Percentiles rank a stretch among this genome's conserved stretches.
These are phyloP conservation scores for Spathaspora girioi DNA, from an alignment of 805 yeast species.

Conservation along the genomic window DNA sequence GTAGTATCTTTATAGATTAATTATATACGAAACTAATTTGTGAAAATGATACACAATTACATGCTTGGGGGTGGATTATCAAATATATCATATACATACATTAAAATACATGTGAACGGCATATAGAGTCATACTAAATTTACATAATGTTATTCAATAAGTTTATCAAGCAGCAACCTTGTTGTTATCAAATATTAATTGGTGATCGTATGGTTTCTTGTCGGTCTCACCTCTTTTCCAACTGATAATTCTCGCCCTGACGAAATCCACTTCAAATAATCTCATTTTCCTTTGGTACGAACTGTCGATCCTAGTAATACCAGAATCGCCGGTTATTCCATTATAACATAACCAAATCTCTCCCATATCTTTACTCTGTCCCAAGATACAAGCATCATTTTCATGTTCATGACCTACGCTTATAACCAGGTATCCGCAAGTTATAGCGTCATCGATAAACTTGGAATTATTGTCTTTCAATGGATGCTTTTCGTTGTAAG, in stretches of 20 bases:
- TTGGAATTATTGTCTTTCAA: slow-evolving; percentile 22
- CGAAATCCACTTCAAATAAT: slow-evolving; percentile 31
- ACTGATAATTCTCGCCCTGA: slow-evolving; percentile 22
- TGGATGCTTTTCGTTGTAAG: slow-evolving; percentile 34
- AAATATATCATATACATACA: too few relatives aligned
- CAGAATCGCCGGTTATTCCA: slow-evolving; percentile 37
- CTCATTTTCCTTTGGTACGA: slow-evolving; percentile 31
- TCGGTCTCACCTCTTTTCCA: slow-evolving; percentile 33
- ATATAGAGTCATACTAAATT: not conserved
- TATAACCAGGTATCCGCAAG: slow-evolving; percentile 33
- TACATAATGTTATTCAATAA: not conserved
- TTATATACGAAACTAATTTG: too few relatives aligned
- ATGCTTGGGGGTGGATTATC: too few relatives aligned
- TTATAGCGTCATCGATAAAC: slow-evolving; percentile 30
- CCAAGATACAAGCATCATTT: slow-evolving; percentile 38
- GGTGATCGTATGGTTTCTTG: slow-evolving; percentile 26
- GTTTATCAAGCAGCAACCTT: not conserved
- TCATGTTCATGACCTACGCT: slow-evolving; percentile 44
- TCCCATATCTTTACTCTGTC: slow-evolving; percentile 9
- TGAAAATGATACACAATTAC: too few relatives aligned
- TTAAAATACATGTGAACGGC: not conserved
- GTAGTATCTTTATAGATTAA: not conserved
- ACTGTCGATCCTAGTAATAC: slow-evolving; percentile 20
- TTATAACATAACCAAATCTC: slow-evolving; percentile 37
- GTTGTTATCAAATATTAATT: slow-evolving; percentile 13